These are phyloP conservation scores for Leptoxyphium fumago DNA, from an alignment of 2,329 filamentous ascomycete genomes.

Conservation along the genomic window DNA sequence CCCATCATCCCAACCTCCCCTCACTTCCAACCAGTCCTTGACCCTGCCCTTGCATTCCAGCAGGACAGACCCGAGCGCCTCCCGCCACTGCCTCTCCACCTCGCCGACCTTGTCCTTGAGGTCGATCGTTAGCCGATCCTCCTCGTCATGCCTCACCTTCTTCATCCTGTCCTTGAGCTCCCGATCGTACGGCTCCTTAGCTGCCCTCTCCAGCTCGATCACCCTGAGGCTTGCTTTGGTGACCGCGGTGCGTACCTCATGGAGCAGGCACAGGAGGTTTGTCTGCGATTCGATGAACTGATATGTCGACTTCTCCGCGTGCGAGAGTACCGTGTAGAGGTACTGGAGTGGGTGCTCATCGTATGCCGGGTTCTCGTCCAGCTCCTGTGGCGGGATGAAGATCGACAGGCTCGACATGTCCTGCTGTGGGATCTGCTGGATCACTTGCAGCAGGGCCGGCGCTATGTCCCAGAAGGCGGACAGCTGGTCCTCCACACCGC, in stretches of 20 bases:
- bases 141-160: constrained; percentile 51
- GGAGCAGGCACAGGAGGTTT: constrained; percentile 76
- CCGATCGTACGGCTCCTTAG: constrained; percentile 17
- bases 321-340: constrained; percentile 67
- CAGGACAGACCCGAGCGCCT: constrained; percentile 68
- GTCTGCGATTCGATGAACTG: constrained; percentile 95
- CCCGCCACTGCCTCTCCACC: constrained; percentile 82
- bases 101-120: constrained; percentile 85
- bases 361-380: constrained; percentile 75
- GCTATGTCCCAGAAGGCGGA: constrained; percentile 98
- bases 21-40: constrained; percentile 54
- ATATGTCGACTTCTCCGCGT: constrained; percentile 84
- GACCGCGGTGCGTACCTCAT: constrained; percentile 74
- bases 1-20: constrained; percentile 76
- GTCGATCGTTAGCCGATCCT: constrained; percentile 60
- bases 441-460: constrained; percentile 59
- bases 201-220: constrained; percentile 46
- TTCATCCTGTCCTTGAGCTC: constrained; percentile 35
- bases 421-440: constrained; percentile 58
- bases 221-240: constrained; percentile 54
- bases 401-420: constrained; percentile 47
- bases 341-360: constrained; percentile 75
- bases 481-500: constrained; percentile 80
- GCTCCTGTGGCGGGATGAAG: constrained; percentile 64
- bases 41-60: constrained; percentile 60